phyloP scores from a whole-genome alignment of 2,329 filamentous ascomycete species.

The Botrytis elliptica region DNA sequence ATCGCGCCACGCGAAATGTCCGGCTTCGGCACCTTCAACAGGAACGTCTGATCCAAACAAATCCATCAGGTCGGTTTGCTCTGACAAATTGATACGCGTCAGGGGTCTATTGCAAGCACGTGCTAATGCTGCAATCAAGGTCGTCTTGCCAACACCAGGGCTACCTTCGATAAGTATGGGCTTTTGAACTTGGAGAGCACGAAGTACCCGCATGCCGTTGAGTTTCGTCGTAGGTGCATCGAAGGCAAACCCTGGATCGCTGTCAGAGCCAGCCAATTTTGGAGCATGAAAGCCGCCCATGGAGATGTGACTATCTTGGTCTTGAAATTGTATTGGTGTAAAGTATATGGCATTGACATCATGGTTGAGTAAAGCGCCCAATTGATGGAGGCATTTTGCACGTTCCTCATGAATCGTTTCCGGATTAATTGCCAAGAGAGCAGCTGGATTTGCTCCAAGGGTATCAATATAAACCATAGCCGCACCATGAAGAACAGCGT shows the following conservation, averaged over 20 bases:
- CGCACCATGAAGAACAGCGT: slow-evolving; percentile 75
- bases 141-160: slow-evolving; percentile 98
- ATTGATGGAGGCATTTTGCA: slow-evolving; percentile 67
- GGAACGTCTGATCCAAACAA: slow-evolving; percentile 96
- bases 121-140: slow-evolving; percentile 82
- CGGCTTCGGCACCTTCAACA: slow-evolving; percentile 85
- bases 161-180: slow-evolving; percentile 94
- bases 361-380: slow-evolving; percentile 63
- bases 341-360: slow-evolving; percentile 68
- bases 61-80: slow-evolving; percentile 97
- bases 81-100: slow-evolving; percentile 93
- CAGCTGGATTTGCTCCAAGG: slow-evolving; percentile 90
- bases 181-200: slow-evolving; percentile 84
- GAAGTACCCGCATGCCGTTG: slow-evolving; percentile 87
- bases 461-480: slow-evolving; percentile 96
- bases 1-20: slow-evolving; percentile 92
- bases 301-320: slow-evolving; percentile 54
- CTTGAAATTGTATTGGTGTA: slow-evolving; percentile 56
- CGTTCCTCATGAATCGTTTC: slow-evolving; percentile 71
- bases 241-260: slow-evolving; percentile 69
- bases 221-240: slow-evolving; percentile 84
- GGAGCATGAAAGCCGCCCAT: slow-evolving; percentile 75
- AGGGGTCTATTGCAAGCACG: slow-evolving; percentile 75
- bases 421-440: slow-evolving; percentile 71
- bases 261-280: slow-evolving; percentile 48